Evolutionary conservation across 2,329 filamentous ascomycete species (phyloP).

Genomic region (Aspergillus sp.): DNA sequence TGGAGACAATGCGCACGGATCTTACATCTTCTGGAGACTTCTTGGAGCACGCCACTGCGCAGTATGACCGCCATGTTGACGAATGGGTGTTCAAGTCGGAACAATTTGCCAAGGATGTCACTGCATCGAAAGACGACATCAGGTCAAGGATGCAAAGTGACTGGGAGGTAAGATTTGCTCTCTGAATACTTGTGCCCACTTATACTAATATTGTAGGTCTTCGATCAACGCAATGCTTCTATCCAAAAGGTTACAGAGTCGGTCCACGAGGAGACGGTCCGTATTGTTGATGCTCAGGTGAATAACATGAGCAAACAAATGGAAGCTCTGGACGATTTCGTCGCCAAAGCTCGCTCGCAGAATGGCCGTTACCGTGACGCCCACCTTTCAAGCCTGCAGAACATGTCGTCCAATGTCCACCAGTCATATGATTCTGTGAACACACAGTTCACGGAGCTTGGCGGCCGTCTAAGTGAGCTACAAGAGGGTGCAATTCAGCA

Average conservation of each 20-base stretch:
- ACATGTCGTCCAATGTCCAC: slow-evolving; percentile 68
- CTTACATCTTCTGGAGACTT: slow-evolving; percentile 65
- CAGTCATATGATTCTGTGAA: slow-evolving; percentile 72
- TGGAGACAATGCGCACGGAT: slow-evolving; percentile 64
- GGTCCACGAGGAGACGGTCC: slow-evolving; percentile 86
- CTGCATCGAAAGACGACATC: slow-evolving; percentile 72
- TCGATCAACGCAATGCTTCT: slow-evolving; percentile 76
- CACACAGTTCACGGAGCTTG: slow-evolving; percentile 68
- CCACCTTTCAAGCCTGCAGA: slow-evolving; percentile 67
- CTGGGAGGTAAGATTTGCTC: slow-evolving; percentile 66
- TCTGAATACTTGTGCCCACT: neutral
- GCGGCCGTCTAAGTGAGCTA: slow-evolving; percentile 68
- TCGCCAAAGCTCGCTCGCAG: slow-evolving; percentile 75
- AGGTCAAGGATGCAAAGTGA: slow-evolving; percentile 84
- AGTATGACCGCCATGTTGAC: slow-evolving; percentile 72
- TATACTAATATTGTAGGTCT: slow-evolving; percentile 53
- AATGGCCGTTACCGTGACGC: slow-evolving; percentile 76
- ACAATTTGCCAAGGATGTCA: slow-evolving; percentile 69
- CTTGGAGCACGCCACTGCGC: slow-evolving; percentile 65
- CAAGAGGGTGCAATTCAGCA: slow-evolving; percentile 67
- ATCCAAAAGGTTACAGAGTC: slow-evolving; percentile 82
- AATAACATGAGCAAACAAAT: slow-evolving; percentile 85
- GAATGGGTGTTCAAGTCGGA: slow-evolving; percentile 71
- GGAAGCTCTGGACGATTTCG: slow-evolving; percentile 85
- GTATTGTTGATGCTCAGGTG: slow-evolving; percentile 87